These are phyloP conservation scores for Urochloa ruziziensis DNA, from an alignment of 176 grass and related monocot species.

Conservation along the genomic window DNA sequence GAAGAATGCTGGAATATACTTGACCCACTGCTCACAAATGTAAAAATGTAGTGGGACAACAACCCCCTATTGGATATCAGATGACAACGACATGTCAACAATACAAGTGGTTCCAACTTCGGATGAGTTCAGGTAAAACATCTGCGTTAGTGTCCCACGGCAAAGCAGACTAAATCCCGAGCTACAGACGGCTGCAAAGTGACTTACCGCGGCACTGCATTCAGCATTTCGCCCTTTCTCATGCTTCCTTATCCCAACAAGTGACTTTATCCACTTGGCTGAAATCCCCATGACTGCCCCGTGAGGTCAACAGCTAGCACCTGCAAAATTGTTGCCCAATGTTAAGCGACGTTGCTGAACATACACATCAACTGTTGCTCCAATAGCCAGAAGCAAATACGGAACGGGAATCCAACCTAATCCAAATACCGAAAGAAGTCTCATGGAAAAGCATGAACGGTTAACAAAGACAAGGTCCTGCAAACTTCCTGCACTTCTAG, in stretches of 20 bases:
- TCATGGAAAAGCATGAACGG: neutral
- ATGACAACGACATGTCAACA: conserved; percentile 43
- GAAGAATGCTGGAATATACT: conserved; percentile 18
- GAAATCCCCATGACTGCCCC: conserved; percentile 63
- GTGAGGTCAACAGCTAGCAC: conserved; percentile 3
- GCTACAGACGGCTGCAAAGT: neutral
- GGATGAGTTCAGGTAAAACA: conserved; percentile 9
- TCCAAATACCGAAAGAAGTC: neutral
- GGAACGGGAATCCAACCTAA: neutral
- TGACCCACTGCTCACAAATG: neutral
- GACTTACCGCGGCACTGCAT: conserved; percentile 59
- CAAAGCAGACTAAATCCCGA: neutral
- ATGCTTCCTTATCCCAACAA: conserved; percentile 73
- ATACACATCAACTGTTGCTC: neutral
- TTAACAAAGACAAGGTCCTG: neutral
- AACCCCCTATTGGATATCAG: conserved; percentile 11
- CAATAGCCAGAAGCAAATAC: neutral
- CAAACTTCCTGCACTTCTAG: neutral
- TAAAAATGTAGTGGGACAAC: neutral
- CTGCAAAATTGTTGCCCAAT: neutral
- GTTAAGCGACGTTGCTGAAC: neutral
- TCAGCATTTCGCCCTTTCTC: conserved; percentile 53
- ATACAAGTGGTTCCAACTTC: neutral
- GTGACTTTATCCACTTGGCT: conserved; percentile 81
- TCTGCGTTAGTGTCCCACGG: neutral